These are phyloP conservation scores for Dendrobium officinale DNA, from an alignment of 106 monocot genomes.

Conservation along the genomic window DNA sequence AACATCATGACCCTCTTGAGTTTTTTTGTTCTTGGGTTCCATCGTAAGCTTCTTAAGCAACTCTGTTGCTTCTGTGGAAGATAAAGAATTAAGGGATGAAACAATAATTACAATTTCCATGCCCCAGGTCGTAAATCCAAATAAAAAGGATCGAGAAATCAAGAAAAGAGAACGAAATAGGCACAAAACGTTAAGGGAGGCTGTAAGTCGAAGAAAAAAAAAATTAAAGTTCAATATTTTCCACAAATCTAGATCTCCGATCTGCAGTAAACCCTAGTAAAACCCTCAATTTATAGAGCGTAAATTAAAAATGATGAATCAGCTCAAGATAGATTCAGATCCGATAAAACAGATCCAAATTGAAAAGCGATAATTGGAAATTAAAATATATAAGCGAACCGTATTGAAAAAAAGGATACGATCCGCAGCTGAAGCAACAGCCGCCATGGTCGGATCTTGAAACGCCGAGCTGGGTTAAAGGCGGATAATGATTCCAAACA, in stretches of 20 bases:
- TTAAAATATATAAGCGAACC: neutral
- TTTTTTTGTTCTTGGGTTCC: slow-evolving; percentile 46
- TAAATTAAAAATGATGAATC: neutral
- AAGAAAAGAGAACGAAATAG: neutral
- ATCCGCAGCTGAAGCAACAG: slow-evolving; percentile 44
- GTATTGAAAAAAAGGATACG: slow-evolving; percentile 32
- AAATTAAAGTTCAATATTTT: neutral
- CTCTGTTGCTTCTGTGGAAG: slow-evolving; percentile 44
- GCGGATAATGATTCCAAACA: neutral
- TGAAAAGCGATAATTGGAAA: neutral
- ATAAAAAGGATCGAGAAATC: neutral
- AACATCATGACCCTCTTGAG: slow-evolving; percentile 33
- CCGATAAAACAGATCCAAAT: neutral
- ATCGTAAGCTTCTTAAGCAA: slow-evolving; percentile 48
- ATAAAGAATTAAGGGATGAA: slow-evolving; percentile 6
- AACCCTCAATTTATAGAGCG: neutral
- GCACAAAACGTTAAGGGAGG: neutral
- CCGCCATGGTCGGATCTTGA: slow-evolving; percentile 30
- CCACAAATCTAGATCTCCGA: neutral
- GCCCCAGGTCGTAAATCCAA: neutral
- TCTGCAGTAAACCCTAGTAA: slow-evolving; percentile 15
- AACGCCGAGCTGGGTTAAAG: neutral
- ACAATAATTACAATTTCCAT: neutral
- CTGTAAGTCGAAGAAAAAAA: neutral
- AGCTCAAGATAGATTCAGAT: neutral